Conservation (phyloP, 2,329 filamentous ascomycete species). For the Pseudodiploospora longispora region DNA sequence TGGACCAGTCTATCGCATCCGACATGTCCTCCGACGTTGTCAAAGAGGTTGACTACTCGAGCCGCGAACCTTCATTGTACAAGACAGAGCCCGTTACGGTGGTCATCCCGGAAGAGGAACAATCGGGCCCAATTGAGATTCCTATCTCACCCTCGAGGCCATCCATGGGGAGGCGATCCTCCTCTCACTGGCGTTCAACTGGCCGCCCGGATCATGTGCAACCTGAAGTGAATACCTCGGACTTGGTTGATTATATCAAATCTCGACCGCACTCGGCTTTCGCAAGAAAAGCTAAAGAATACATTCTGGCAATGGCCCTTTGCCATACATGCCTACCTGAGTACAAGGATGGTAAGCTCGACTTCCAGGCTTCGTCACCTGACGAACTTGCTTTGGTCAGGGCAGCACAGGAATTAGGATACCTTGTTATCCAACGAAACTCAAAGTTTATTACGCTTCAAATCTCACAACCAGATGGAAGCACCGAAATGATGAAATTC, state of each 20-base stretch:
- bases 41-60: constrained; percentile 4
- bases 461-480: constrained; percentile 29
- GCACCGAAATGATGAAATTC: constrained; percentile 52
- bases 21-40: constrained; percentile 1
- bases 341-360: constrained; percentile 57
- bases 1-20: constrained; percentile 31
- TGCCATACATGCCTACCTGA: constrained; percentile 91
- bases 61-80: constrained; percentile 17
- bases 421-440: constrained; percentile 65
- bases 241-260: constrained; percentile 72
- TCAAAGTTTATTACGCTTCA: constrained; percentile 56
- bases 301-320: constrained; percentile 74
- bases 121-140: constrained; percentile 12
- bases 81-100: constrained; percentile 20
- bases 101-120: constrained; percentile 22
- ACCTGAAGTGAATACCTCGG: constrained; percentile 56
- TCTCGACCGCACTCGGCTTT: constrained; percentile 68
- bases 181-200: constrained; percentile 42
- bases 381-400: constrained; percentile 81
- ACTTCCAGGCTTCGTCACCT: constrained; percentile 82
- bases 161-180: constrained; percentile 33
- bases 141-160: constrained; percentile 22
- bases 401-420: constrained; percentile 80
- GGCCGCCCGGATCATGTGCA: constrained; percentile 41
- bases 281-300: constrained; percentile 70